Evolutionary conservation across 345 rosid species (phyloP).

Genomic region (Eucalyptus microcorys): DNA sequence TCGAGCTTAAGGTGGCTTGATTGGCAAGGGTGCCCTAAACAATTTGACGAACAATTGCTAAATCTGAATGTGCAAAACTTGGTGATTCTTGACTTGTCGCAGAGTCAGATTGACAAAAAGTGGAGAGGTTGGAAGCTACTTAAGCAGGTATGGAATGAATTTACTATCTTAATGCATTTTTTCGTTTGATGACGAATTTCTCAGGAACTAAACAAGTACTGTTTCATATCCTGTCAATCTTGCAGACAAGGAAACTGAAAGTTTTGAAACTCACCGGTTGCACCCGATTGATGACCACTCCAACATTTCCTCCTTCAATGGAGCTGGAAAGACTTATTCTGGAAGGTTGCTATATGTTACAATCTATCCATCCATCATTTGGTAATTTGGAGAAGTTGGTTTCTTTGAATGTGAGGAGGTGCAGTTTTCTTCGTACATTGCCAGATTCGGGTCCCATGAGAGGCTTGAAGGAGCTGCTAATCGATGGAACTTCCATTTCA

Average conservation of each 20-base stretch:
- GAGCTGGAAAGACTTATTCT: background rate
- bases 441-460: background rate
- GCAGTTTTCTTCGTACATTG: background rate
- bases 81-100: too few relatives aligned
- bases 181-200: accelerated
- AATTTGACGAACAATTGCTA: accelerated
- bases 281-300: accelerated
- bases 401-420: background rate
- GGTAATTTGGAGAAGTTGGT: background rate
- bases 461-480: too few relatives aligned
- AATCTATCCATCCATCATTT: background rate
- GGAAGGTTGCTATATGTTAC: too few relatives aligned
- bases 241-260: too few relatives aligned
- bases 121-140: accelerated
- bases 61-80: accelerated
- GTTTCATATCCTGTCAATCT: accelerated
- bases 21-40: accelerated
- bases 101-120: accelerated
- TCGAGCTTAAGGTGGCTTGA: too few relatives aligned
- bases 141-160: accelerated
- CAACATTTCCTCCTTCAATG: too few relatives aligned
- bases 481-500: too few relatives aligned
- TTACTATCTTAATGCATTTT: accelerated
- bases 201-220: accelerated
- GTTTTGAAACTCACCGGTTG: too few relatives aligned